Conservation (phyloP, 352 stramenopile genomes). For the Pythium coloratum region DNA sequence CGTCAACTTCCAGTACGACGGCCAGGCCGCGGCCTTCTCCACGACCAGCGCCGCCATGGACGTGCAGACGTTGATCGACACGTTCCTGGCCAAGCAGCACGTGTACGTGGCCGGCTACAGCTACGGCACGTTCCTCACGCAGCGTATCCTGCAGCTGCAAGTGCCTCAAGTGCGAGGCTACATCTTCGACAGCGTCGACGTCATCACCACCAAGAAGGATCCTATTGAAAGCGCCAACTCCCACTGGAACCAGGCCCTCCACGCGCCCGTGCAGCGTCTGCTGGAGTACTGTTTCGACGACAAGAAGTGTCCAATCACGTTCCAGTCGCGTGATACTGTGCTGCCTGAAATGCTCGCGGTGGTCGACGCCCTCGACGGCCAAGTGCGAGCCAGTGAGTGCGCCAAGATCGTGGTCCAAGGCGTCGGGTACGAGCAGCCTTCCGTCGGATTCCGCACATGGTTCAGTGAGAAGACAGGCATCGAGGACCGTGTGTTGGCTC, state of each 20-base stretch:
- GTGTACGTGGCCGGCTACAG: conserved; percentile 25
- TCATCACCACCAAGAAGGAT: conserved; percentile 3
- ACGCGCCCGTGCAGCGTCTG: neutral
- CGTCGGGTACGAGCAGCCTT: neutral
- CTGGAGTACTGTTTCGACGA: conserved; percentile 22
- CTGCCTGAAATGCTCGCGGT: conserved; percentile 9
- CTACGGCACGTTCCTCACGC: conserved; percentile 31
- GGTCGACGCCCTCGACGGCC: conserved; percentile 10
- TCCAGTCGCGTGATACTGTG: conserved; percentile 16
- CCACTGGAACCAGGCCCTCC: conserved; percentile 20
- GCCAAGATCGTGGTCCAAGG: neutral
- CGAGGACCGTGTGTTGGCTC: neutral
- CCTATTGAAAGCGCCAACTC: conserved; percentile 12
- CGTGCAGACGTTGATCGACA: conserved; percentile 20
- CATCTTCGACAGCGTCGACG: conserved; percentile 28
- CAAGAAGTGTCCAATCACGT: conserved; percentile 11
- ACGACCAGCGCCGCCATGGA: conserved; percentile 27
- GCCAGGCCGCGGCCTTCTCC: conserved; percentile 20
- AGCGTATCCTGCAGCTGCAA: conserved; percentile 28
- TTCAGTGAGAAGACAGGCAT: neutral
- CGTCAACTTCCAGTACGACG: conserved; percentile 25
- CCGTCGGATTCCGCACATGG: neutral
- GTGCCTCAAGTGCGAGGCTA: conserved; percentile 25
- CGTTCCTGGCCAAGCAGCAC: conserved; percentile 19
- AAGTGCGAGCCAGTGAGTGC: conserved; percentile 21